Conservation (phyloP, 2,329 filamentous ascomycete genomes). For the Cadophora gregata region DNA sequence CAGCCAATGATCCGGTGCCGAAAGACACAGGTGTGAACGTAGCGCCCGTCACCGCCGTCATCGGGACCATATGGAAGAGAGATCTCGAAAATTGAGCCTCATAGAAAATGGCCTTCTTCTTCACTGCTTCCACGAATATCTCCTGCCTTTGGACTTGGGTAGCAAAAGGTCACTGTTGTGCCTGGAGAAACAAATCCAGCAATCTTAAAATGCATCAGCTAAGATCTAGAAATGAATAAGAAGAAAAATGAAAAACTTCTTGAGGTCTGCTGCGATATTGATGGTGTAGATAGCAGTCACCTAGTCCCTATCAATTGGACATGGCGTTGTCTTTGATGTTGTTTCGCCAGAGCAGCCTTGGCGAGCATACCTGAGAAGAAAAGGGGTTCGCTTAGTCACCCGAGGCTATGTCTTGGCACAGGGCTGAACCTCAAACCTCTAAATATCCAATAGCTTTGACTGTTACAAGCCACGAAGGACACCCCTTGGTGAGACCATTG, state of each 20-base stretch:
- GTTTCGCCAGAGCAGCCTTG: not conserved
- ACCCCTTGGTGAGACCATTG: not conserved
- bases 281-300: no score
- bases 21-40: not conserved
- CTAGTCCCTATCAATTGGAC: no score
- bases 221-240: no score
- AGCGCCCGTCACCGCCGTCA: not conserved
- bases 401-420: not conserved
- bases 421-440: not conserved
- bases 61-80: not conserved
- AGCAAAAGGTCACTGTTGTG: no score
- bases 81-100: not conserved
- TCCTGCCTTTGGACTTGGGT: no score
- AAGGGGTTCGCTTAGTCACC: not conserved
- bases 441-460: not conserved
- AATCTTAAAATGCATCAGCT: not conserved
- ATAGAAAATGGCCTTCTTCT: not conserved
- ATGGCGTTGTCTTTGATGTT: not conserved
- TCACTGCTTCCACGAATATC: not conserved
- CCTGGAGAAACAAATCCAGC: not conserved
- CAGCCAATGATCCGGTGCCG: not conserved
- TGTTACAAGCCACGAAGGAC: not conserved
- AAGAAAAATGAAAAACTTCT: no score
- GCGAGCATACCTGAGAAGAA: not conserved
- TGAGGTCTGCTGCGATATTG: no score